Base-by-base conservation (phyloP, 2,329 filamentous ascomycete species). In the Colletotrichum falcatum region DNA sequence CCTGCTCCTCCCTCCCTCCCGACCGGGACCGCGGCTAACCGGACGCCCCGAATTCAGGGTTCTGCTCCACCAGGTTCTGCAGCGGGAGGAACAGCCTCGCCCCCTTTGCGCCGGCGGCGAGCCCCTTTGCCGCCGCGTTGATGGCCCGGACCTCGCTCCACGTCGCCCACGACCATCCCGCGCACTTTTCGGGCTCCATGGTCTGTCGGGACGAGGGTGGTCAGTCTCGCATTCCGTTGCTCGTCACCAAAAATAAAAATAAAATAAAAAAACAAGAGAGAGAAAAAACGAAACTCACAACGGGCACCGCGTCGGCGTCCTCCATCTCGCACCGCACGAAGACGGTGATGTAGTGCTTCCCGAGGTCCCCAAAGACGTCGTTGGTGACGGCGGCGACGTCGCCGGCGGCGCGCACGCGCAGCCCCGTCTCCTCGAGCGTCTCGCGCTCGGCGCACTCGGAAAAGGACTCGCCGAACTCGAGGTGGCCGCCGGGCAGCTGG, bases 321-420 rank as follows among this genome's bases (percentile, higher is more conserved):
- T 80, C 76, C 74, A 88, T 81, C 54, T 79, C 80, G 51, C 87
- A 89, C 0, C 82, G 81, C 72, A 94, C 87, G 74, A 93, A 94
- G 3, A 94, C 78, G 0, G 93, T 95, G 61, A 94, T 84, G 76
- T 95, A 95, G 77, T 95, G 92, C 78, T 90, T 93, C 0, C 79
- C 80, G n/a, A 86, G 84, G 0, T 77, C 76, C 1, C 79, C 75
- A 77, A 94, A 92, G 0, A 92, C 77, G 74, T 91, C 89, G 76
- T 94, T 94, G 6, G 91, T 94, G 0, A 89, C 86, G 0, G 86
- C 88, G 0, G 91, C 73, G 48, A 91, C 85, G 55, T 82, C 83
- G 55, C 82, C 83, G 6, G 87, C 59, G 8, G 86, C 83, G 1
- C 78, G 81, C 1, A 94, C 83, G 0, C 79, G 75, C 0, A 94